phyloP scores from a whole-genome alignment of 768 basidiomycete genomes.

The Pseudohyphozyma bogoriensis region DNA sequence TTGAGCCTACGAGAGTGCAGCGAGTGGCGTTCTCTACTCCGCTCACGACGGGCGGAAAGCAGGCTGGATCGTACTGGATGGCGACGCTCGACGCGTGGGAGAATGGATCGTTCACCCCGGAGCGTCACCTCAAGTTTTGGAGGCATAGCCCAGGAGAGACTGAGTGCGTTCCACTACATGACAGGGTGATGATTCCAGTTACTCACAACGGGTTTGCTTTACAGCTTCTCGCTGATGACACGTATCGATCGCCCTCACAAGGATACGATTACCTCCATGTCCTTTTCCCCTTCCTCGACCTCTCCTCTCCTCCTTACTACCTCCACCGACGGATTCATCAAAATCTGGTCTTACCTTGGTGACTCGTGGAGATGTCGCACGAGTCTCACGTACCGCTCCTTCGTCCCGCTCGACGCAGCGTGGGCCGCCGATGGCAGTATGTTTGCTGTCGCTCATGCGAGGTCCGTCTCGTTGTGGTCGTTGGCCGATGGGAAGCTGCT shows the following conservation, averaged over 20 bases:
- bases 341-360: constrained; percentile 63
- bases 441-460: constrained; percentile 59
- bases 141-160: constrained; percentile 52
- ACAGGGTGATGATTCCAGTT: background rate
- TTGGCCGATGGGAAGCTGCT: constrained; percentile 51
- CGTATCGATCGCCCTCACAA: constrained; percentile 84
- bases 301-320: constrained; percentile 55
- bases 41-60: constrained; percentile 6
- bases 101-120: constrained; percentile 57
- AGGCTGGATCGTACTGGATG: constrained; percentile 60
- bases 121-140: constrained; percentile 68
- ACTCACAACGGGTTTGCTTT: no score
- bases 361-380: constrained; percentile 75
- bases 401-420: constrained; percentile 47
- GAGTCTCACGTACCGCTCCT: constrained; percentile 52
- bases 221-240: constrained; percentile 56
- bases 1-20: constrained; percentile 69
- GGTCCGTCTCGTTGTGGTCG: constrained; percentile 66
- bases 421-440: constrained; percentile 85
- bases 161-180: constrained; percentile 39
- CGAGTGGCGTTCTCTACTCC: constrained; percentile 51
- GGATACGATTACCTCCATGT: constrained; percentile 50
- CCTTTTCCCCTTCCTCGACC: constrained; percentile 53
- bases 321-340: constrained; percentile 63
- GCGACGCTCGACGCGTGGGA: constrained; percentile 73